These are phyloP conservation scores for Neofusicoccum cordaticola DNA, from an alignment of 2,329 filamentous ascomycete genomes.

Conservation along the genomic window DNA sequence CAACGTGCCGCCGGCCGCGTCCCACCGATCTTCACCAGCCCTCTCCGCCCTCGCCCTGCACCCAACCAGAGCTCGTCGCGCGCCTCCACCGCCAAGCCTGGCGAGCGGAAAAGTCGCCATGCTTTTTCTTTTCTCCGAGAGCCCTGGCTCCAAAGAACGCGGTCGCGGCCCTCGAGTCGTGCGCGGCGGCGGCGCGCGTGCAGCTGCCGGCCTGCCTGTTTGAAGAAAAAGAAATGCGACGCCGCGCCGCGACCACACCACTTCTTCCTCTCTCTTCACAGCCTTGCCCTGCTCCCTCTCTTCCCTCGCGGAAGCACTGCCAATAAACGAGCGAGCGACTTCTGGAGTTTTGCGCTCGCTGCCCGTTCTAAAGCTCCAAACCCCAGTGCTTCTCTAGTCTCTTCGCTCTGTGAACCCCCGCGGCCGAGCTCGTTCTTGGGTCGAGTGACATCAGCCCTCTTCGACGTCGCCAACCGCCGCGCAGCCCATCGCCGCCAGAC, in stretches of 20 bases:
- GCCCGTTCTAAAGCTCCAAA: slow-evolving; percentile 47
- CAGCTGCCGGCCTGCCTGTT: background rate
- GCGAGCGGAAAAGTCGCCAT: slow-evolving; percentile 13
- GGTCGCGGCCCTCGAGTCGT: background rate
- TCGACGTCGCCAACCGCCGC: background rate
- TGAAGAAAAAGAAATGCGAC: background rate
- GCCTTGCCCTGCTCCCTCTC: background rate
- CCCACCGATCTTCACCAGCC: background rate
- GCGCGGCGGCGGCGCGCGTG: no score
- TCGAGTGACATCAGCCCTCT: background rate
- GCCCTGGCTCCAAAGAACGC: background rate
- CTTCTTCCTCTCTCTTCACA: background rate
- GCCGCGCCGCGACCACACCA: background rate
- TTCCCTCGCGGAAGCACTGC: background rate
- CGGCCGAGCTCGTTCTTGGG: background rate
- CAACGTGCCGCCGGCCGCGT: background rate
- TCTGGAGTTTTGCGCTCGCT: slow-evolving; percentile 58
- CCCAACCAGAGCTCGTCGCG: background rate
- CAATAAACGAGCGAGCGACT: slow-evolving; percentile 48
- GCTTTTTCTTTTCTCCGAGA: background rate
- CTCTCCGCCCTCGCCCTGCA: background rate
- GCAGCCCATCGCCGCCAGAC: background rate
- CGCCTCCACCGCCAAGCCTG: background rate
- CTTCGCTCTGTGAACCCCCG: background rate
- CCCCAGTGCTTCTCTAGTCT: background rate